Percentiles rank a stretch among this genome's conserved stretches.
Conservation (phyloP, 2,329 filamentous ascomycete species). For the Fusarium penzigii region DNA sequence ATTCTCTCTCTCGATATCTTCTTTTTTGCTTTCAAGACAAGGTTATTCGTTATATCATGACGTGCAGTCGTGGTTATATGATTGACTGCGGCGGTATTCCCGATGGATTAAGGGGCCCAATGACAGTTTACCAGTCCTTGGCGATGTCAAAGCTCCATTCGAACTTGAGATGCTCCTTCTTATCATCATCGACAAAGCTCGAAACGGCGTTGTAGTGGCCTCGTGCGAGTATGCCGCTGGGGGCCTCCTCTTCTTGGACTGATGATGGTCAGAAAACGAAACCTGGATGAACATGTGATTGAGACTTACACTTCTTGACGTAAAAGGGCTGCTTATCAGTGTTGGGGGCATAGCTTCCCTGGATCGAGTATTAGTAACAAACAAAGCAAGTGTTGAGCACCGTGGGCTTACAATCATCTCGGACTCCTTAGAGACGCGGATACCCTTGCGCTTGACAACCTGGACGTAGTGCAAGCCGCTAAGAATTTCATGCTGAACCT, state of each 20-base stretch:
- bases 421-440: constrained; percentile 87
- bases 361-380: constrained; percentile 25
- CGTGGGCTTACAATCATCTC: constrained; percentile 87
- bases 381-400: neutral
- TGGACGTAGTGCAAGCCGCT: constrained; percentile 96
- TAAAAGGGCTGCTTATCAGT: constrained; percentile 85
- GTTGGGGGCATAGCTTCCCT: constrained; percentile 93
- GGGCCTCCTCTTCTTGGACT: constrained; percentile 93
- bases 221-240: constrained; percentile 84
- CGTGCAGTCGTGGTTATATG: neutral
- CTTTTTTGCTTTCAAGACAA: neutral
- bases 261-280: constrained; percentile 1
- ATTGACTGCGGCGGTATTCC: neutral
- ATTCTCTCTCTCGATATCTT: neutral
- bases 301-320: constrained; percentile 82
- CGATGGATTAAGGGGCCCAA: neutral
- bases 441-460: constrained; percentile 84
- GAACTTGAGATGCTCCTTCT: constrained; percentile 85
- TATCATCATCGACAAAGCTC: constrained; percentile 93
- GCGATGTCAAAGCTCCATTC: constrained; percentile 96
- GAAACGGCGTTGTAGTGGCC: constrained; percentile 89
- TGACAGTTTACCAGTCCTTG: constrained; percentile 78
- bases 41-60: neutral
- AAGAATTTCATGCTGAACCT: constrained; percentile 95
- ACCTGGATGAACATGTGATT: neutral